Percentiles rank a stretch among this genome's conserved stretches.
These are phyloP conservation scores for Fistulifera pelliculosa DNA, from an alignment of 108 stramenopile genomes.

Conservation along the genomic window DNA sequence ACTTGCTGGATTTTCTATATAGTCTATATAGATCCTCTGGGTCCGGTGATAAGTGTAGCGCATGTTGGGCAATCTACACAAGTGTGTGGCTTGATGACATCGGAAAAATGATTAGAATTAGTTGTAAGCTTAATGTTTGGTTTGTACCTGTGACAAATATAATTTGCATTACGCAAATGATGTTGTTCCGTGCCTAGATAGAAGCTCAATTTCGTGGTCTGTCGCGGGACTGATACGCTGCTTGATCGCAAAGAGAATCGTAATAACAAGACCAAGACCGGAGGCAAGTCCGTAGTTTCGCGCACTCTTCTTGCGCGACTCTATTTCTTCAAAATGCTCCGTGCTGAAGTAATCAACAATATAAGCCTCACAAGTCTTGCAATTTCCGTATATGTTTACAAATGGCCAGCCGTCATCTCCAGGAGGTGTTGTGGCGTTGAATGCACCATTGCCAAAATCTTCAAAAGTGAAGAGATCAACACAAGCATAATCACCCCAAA, in stretches of 20 bases:
- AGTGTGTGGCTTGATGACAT: no score
- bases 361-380: constrained; percentile 38
- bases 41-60: no score
- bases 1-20: no score
- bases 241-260: constrained; percentile 14
- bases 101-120: no score
- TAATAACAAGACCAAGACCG: constrained; percentile 15
- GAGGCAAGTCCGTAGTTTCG: constrained; percentile 16
- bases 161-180: no score
- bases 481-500: constrained; percentile 42
- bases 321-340: constrained; percentile 29
- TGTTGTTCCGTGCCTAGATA: constrained; percentile 8
- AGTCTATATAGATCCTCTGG: no score
- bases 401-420: constrained; percentile 36
- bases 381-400: constrained; percentile 36
- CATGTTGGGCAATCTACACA: no score
- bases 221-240: constrained; percentile 22
- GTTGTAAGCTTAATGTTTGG: no score
- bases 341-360: constrained; percentile 35
- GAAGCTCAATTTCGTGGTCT: constrained; percentile 34
- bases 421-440: constrained; percentile 8
- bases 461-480: constrained; percentile 39
- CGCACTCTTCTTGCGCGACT: constrained; percentile 21
- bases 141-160: no score
- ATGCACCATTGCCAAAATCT: constrained; percentile 6